Evolutionary conservation across 2,329 filamentous ascomycete species (phyloP), one percentile per base, ranked within the genome.

Genomic region (Cercospora zeina): DNA sequence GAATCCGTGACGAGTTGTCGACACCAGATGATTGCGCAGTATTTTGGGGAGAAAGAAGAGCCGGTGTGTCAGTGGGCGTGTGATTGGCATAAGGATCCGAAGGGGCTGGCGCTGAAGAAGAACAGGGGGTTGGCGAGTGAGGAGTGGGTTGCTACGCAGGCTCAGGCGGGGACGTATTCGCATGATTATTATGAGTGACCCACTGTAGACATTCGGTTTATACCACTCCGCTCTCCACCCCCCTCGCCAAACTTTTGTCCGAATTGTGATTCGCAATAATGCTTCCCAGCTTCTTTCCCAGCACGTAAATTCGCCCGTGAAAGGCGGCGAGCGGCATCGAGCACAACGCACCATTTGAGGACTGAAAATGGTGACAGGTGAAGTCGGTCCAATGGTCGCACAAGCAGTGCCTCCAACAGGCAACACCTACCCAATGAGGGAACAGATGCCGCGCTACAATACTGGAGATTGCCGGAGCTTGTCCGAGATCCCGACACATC

Each of bases 1-100:
- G 93, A 97, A 76, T 85, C 85, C 60, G 89, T 86, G 0, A 81
- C 79, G 10, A 78, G 79, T 10, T 97, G 93, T 72, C 83, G 92
- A 53, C 93, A 97, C 72, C 82, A 84, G 53, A 75, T 87, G 24
- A 91, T 96, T 59, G 87, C 85, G 67, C 82, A 82, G 54, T 93
- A 95, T 72, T 96, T 95, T 77, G 89, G 89, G 1, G 90, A 93
- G 53, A 58, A 56, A 10, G 62, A 37, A 6, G 66, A 61, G 8
- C 63, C 64, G 51, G 67, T 69, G 8, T 82, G 80, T 66, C 75
- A 79, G 21, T 81, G 73, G 73, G 80, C 80, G 53, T 82, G 80
- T 63, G 80, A 82, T 69, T 80, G 75, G 74, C 77, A 78, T 61
- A 82, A 81, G 68, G 79, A 81, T 70, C 66, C 75, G 34, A 71